phyloP scores from a whole-genome alignment of 805 yeast genomes.

The Metschnikowia dekortorum region DNA sequence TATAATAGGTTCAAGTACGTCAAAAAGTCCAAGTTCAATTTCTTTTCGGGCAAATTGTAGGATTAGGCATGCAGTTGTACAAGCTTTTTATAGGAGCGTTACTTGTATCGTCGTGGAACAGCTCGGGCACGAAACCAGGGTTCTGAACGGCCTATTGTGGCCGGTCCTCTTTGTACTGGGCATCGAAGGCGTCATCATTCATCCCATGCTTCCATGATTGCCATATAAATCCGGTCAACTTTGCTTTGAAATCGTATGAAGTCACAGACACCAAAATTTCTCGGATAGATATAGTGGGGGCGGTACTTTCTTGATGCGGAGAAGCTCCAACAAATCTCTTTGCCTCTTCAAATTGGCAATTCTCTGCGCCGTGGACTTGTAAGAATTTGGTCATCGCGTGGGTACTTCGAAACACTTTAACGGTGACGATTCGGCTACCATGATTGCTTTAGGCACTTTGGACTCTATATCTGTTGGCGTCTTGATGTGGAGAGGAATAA shows the following conservation, averaged over 20 bases:
- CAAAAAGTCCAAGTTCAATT: conserved; percentile 73
- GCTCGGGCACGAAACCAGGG: conserved; percentile 70
- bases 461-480: no score
- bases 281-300: conserved; percentile 28
- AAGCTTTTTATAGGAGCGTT: conserved; percentile 56
- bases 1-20: conserved; percentile 82
- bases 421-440: no score
- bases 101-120: conserved; percentile 76
- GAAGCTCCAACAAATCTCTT: conserved; percentile 54
- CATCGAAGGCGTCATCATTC: conserved; percentile 54
- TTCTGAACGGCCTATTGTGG: conserved; percentile 68
- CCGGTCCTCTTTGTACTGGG: conserved; percentile 45
- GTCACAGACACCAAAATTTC: conserved; percentile 65
- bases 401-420: no score
- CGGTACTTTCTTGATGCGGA: conserved; percentile 50
- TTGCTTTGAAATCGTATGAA: conserved; percentile 64
- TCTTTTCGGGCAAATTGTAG: conserved; percentile 59
- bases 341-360: conserved; percentile 55
- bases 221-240: conserved; percentile 81
- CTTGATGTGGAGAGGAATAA: no score
- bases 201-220: conserved; percentile 85
- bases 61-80: conserved; percentile 66
- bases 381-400: conserved; percentile 30
- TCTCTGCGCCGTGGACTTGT: conserved; percentile 60
- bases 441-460: no score